These are phyloP conservation scores for Jamesozyma rosinii DNA, from an alignment of 805 yeast species.

Conservation along the genomic window DNA sequence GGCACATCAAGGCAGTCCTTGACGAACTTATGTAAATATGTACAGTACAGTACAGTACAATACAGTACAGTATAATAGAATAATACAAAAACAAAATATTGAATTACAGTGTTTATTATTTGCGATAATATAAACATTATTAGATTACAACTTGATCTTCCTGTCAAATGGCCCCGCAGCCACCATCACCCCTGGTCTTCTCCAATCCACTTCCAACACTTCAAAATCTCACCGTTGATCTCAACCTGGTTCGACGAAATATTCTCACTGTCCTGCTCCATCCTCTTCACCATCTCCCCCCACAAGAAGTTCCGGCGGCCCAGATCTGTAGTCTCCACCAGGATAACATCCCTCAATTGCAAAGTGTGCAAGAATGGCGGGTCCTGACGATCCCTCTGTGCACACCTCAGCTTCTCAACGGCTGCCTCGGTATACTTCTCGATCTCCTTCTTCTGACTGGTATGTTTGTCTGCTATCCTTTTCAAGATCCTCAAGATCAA, in stretches of 20 bases:
- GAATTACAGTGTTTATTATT: too few species aligned
- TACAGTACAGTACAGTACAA: too few species aligned
- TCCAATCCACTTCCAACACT: constrained; percentile 74
- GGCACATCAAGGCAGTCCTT: constrained; percentile 23
- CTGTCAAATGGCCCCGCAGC: too few species aligned
- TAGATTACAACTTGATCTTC: too few species aligned
- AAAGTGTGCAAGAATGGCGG: constrained; percentile 52
- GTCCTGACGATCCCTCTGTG: constrained; percentile 29
- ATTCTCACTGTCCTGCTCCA: constrained; percentile 46
- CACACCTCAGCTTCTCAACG: constrained; percentile 41
- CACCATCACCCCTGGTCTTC: background rate
- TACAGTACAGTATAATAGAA: too few species aligned
- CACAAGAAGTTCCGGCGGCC: constrained; percentile 40
- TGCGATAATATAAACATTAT: too few species aligned
- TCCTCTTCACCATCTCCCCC: constrained; percentile 42
- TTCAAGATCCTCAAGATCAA: constrained; percentile 12
- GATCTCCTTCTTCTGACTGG: constrained; percentile 34
- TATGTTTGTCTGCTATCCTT: constrained; percentile 30
- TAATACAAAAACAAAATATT: too few species aligned
- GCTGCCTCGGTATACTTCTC: constrained; percentile 22
- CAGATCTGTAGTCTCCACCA: constrained; percentile 26
- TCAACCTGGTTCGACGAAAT: constrained; percentile 54
- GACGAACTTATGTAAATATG: constrained; percentile 9
- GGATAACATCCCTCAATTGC: constrained; percentile 55
- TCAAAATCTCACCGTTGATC: constrained; percentile 72